These are phyloP conservation scores for Luzula sylvatica DNA, from an alignment of 176 grass and related monocot species.

Conservation along the genomic window DNA sequence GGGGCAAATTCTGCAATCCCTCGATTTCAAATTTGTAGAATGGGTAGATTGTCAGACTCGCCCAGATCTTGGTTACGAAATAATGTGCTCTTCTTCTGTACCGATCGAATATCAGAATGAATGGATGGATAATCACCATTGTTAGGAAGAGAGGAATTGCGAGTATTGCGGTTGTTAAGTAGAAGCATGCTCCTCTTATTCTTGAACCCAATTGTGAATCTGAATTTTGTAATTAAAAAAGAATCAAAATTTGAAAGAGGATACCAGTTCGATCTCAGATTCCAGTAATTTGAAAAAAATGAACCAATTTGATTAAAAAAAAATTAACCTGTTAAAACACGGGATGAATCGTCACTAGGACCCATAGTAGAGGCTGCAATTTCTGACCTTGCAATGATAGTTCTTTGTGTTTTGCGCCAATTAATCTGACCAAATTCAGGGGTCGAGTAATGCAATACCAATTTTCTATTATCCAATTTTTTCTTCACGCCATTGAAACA, in stretches of 20 bases:
- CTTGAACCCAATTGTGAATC: conserved; percentile 43
- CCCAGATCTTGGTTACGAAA: conserved; percentile 77
- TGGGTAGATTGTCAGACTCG: conserved; percentile 55
- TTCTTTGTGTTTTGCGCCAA: conserved; percentile 1
- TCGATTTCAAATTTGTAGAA: conserved; percentile 91
- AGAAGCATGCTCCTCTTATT: conserved; percentile 74
- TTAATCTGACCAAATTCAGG: conserved; percentile 8
- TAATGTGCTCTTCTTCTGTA: conserved; percentile 59
- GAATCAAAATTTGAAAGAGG: neutral
- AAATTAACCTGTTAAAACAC: conserved; percentile 19
- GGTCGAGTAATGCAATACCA: conserved; percentile 1
- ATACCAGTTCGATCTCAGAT: neutral
- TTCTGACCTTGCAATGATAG: conserved; percentile 23
- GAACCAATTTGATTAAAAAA: conserved; percentile 1
- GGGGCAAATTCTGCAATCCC: conserved; percentile 76
- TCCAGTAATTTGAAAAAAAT: conserved; percentile 4
- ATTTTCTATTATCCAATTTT: conserved; percentile 3
- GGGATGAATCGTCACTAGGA: conserved; percentile 4
- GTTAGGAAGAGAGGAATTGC: conserved; percentile 57
- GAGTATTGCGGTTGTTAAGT: conserved; percentile 44
- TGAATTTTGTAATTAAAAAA: conserved; percentile 22
- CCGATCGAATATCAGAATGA: conserved; percentile 63
- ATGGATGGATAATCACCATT: conserved; percentile 71
- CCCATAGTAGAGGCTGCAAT: conserved; percentile 16
- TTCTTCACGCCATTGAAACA: neutral